phyloP scores from a whole-genome alignment of 768 basidiomycete species.

The Piloderma croceum region DNA sequence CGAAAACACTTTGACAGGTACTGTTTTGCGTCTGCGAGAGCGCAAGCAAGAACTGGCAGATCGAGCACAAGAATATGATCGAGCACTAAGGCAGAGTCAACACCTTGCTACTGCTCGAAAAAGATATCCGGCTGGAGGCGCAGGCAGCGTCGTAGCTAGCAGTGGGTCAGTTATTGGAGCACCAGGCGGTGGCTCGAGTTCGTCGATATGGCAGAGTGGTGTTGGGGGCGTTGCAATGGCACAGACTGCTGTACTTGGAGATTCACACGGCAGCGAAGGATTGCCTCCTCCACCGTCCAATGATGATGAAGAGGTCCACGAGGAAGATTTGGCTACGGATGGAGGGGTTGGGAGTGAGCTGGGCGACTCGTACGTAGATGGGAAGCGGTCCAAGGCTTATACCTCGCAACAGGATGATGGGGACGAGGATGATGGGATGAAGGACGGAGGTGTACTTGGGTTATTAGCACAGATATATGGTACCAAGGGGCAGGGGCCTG shows the following conservation, averaged over 20 bases:
- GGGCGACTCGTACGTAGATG: slow-evolving; percentile 76
- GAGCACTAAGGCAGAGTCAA: slow-evolving; percentile 67
- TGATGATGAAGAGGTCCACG: slow-evolving; percentile 23
- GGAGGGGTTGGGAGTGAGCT: slow-evolving; percentile 58
- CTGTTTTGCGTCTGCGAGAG: slow-evolving; percentile 14
- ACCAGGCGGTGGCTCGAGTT: slow-evolving; percentile 12
- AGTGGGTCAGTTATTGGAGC: slow-evolving; percentile 37
- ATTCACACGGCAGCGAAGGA: slow-evolving; percentile 59
- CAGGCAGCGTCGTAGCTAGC: slow-evolving; percentile 43
- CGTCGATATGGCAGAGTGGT: slow-evolving; percentile 35
- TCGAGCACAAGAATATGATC: slow-evolving; percentile 69
- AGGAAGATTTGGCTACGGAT: slow-evolving; percentile 45
- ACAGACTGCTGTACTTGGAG: slow-evolving; percentile 68
- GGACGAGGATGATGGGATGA: slow-evolving; percentile 59
- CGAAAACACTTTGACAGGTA: slow-evolving; percentile 20
- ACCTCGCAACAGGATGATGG: slow-evolving; percentile 43
- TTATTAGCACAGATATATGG: slow-evolving; percentile 84
- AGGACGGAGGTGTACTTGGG: slow-evolving; percentile 81
- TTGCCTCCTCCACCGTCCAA: slow-evolving; percentile 4
- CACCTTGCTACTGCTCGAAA: slow-evolving; percentile 40
- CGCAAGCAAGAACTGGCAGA: slow-evolving; percentile 37
- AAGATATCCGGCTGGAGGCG: slow-evolving; percentile 37
- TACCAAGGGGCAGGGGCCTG: slow-evolving; percentile 43
- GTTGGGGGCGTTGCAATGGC: slow-evolving; percentile 49
- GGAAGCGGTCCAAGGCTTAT: slow-evolving; percentile 35